Evolutionary conservation across 176 grass and related monocot genomes (phyloP).

Genomic region (Areca catechu): DNA sequence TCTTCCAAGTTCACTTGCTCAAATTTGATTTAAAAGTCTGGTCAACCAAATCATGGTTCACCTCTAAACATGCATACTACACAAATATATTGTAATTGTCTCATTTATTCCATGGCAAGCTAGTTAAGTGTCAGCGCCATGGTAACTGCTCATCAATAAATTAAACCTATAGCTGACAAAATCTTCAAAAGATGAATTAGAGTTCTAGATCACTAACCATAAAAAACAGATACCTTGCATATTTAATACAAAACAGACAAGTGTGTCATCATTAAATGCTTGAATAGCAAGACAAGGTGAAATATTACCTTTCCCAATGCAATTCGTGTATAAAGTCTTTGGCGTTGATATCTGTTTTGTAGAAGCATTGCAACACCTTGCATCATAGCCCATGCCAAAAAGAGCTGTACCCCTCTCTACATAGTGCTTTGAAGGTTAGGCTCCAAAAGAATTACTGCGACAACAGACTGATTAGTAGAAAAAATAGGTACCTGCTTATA

Average conservation of each 20-base stretch:
- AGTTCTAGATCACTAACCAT: neutral
- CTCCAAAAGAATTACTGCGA: too few species aligned
- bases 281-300: too few species aligned
- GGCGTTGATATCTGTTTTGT: conserved; percentile 94
- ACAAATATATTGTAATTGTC: too few species aligned
- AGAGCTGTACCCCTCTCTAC: conserved; percentile 85
- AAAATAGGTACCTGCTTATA: conserved; percentile 56
- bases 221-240: too few species aligned
- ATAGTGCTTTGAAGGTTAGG: neutral
- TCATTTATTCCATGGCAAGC: too few species aligned
- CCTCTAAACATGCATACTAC: too few species aligned
- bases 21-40: too few species aligned
- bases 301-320: conserved; percentile 84
- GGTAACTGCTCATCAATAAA: neutral
- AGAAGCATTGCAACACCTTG: conserved; percentile 98
- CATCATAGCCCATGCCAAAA: conserved; percentile 93
- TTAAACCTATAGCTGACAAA: neutral
- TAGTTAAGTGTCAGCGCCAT: neutral
- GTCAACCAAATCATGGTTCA: too few species aligned
- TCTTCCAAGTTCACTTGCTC: too few species aligned
- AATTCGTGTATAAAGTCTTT: conserved; percentile 95
- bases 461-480: too few species aligned
- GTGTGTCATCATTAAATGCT: too few species aligned
- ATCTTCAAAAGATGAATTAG: neutral
- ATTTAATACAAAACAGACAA: too few species aligned